A percentile compares a stretch with the other conserved stretches of the same genome.
These are phyloP conservation scores for Dothiorella sarmentorum DNA, from an alignment of 2,329 filamentous ascomycete genomes.

Conservation along the genomic window DNA sequence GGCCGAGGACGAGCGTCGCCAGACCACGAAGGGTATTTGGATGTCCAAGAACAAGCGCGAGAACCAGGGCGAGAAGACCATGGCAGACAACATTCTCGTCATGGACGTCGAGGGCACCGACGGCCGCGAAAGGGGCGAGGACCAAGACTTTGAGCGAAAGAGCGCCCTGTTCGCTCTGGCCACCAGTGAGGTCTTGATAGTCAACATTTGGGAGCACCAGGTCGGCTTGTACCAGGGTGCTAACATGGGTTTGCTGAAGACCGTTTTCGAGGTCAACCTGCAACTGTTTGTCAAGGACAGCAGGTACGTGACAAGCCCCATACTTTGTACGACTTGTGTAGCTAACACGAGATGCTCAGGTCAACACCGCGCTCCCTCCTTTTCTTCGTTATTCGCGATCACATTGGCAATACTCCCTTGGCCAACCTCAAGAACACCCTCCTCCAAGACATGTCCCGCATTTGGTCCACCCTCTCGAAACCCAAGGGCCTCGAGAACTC, in stretches of 20 bases:
- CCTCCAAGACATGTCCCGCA: constrained; percentile 82
- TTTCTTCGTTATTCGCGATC: constrained; percentile 98
- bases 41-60: constrained; percentile 91
- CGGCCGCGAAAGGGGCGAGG: constrained; percentile 90
- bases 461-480: constrained; percentile 92
- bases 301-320: constrained; percentile 57
- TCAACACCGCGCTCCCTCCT: constrained; percentile 85
- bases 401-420: constrained; percentile 87
- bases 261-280: constrained; percentile 97
- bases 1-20: constrained; percentile 87
- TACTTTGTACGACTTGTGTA: neutral
- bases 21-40: constrained; percentile 99
- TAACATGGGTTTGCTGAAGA: constrained; percentile 98
- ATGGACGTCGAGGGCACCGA: constrained; percentile 99
- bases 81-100: constrained; percentile 97
- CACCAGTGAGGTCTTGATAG: constrained; percentile 94
- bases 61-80: constrained; percentile 50
- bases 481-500: constrained; percentile 83
- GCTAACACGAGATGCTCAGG: constrained; percentile 42
- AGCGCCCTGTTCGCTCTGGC: constrained; percentile 95
- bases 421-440: constrained; percentile 86
- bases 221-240: constrained; percentile 96
- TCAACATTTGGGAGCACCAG: constrained; percentile 99
- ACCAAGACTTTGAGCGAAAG: constrained; percentile 98
- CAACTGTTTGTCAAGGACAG: constrained; percentile 95